A percentile compares a stretch with the other conserved stretches of the same genome.
Evolutionary conservation across 2,329 filamentous ascomycete genomes (phyloP).

Genomic region (Fusarium albosuccineum): DNA sequence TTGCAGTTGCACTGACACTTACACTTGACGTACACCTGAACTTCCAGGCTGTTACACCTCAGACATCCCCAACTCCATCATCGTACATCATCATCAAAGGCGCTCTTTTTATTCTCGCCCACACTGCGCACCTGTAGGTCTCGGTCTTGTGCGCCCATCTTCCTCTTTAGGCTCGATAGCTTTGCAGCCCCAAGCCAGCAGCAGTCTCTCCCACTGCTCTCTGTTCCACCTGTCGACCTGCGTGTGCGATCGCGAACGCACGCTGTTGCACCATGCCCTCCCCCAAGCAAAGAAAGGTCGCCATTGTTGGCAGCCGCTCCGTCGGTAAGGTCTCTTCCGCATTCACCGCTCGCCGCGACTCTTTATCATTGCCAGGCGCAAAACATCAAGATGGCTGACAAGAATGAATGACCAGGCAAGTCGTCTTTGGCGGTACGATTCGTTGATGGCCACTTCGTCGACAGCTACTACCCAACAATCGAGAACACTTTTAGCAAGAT

Average conservation of each 20-base stretch:
- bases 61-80: conserved; percentile 11
- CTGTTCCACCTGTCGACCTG: conserved; percentile 30
- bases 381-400: conserved; percentile 17
- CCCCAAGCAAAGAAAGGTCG: conserved; percentile 92
- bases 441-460: conserved; percentile 97
- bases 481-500: conserved; percentile 99
- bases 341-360: not conserved
- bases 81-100: conserved; percentile 34
- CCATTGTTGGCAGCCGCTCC: conserved; percentile 93
- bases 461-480: conserved; percentile 99
- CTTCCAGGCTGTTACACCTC: conserved; percentile 40
- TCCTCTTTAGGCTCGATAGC: conserved; percentile 9
- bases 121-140: conserved; percentile 9
- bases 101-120: conserved; percentile 9
- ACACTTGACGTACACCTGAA: conserved; percentile 33
- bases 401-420: conserved; percentile 75
- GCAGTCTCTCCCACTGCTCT: conserved; percentile 4
- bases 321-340: conserved; percentile 66
- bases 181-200: conserved; percentile 1
- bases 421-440: conserved; percentile 97
- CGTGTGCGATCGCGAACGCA: conserved; percentile 21
- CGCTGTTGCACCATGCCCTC: conserved; percentile 51
- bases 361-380: not conserved
- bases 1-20: conserved; percentile 21
- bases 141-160: conserved; percentile 16